A percentile compares a stretch with the other conserved stretches of the same genome.
phyloP scores from a whole-genome alignment of 2,329 filamentous ascomycete genomes.

The Didymella arachidicola region DNA sequence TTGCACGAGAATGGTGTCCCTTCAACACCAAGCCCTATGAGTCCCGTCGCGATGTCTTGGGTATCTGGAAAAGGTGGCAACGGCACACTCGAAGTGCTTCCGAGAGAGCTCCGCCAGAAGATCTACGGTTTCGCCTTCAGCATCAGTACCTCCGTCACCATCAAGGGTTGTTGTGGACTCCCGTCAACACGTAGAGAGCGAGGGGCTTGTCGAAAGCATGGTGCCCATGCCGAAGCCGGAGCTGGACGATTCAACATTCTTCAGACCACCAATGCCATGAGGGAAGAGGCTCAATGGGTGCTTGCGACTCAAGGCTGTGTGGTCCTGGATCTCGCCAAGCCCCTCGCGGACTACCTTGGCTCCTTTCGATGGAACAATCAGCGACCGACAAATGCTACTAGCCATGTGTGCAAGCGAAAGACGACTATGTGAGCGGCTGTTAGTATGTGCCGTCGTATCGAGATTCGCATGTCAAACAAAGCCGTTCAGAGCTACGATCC shows the following conservation, averaged over 20 bases:
- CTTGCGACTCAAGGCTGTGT: constrained; percentile 16
- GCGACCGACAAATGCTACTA: not conserved
- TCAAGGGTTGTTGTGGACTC: constrained; percentile 27
- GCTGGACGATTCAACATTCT: constrained; percentile 27
- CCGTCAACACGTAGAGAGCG: constrained; percentile 23
- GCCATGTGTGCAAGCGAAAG: not conserved
- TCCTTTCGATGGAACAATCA: constrained; percentile 6
- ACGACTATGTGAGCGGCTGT: constrained; percentile 23
- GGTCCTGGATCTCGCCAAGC: constrained; percentile 1
- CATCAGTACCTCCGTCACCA: constrained; percentile 11
- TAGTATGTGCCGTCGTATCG: constrained; percentile 13
- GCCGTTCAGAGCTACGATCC: not conserved
- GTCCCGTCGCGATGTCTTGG: not conserved
- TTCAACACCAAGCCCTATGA: not conserved
- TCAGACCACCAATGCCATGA: constrained; percentile 16
- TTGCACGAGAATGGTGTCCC: not conserved
- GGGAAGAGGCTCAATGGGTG: constrained; percentile 25
- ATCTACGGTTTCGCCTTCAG: constrained; percentile 22
- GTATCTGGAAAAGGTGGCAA: constrained; percentile 7
- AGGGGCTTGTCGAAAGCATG: constrained; percentile 26
- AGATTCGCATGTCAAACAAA: not conserved
- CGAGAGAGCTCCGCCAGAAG: constrained; percentile 23
- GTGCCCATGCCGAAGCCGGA: not conserved
- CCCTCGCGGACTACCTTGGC: constrained; percentile 16
- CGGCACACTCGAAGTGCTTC: constrained; percentile 19